These are phyloP conservation scores for Suillus discolor DNA, from an alignment of 768 basidiomycete species.

Conservation along the genomic window DNA sequence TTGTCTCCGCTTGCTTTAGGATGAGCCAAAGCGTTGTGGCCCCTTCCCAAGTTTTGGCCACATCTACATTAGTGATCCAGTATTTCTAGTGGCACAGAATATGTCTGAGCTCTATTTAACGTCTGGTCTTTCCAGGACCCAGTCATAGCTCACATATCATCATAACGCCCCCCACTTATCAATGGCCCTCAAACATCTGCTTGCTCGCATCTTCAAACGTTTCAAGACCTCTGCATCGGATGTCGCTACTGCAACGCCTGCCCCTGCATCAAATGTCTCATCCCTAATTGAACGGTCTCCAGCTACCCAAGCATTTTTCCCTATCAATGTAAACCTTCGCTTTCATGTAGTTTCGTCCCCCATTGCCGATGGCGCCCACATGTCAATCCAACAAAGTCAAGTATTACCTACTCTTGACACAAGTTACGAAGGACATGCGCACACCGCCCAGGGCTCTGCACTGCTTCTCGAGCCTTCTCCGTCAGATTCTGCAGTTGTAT, in stretches of 20 bases:
- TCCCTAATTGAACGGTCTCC: not conserved
- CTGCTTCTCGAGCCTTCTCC: not conserved
- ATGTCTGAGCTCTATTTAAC: constrained; percentile 1
- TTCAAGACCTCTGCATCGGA: not conserved
- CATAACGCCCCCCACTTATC: not conserved
- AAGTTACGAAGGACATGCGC: not conserved
- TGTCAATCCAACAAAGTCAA: not conserved
- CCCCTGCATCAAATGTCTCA: not conserved
- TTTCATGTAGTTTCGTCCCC: not conserved
- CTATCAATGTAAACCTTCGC: not conserved
- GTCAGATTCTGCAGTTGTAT: not conserved
- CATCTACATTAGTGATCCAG: not conserved
- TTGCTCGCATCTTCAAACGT: constrained; percentile 2
- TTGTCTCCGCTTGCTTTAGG: not conserved
- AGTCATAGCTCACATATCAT: not conserved
- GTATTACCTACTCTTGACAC: not conserved
- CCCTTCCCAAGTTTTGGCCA: not conserved
- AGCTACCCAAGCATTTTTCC: not conserved
- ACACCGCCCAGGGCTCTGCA: not conserved
- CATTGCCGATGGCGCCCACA: not conserved
- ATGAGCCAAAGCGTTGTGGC: constrained; percentile 3
- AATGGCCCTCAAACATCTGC: constrained; percentile 2
- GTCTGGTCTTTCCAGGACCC: not conserved
- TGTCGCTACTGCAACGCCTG: not conserved
- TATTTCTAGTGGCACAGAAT: not conserved